Percentiles rank a stretch among this genome's conserved stretches.
Conservation (phyloP, 441 rosid species). For the Breynia disticha region DNA sequence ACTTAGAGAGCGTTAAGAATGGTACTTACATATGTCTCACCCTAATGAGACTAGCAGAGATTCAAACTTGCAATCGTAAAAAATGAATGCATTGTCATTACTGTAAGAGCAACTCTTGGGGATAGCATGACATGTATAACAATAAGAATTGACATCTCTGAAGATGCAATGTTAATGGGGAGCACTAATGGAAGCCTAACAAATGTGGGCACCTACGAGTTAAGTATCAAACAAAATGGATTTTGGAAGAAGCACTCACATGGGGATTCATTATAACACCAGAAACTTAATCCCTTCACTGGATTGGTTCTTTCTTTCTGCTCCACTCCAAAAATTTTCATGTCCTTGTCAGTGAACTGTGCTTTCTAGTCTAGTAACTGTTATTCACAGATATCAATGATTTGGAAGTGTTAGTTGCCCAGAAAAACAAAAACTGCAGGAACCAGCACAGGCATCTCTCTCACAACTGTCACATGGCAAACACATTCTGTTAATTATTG, state of each 20-base stretch:
- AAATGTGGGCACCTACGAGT: slow-evolving; percentile 2
- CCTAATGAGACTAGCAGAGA: no score
- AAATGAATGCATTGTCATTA: no score
- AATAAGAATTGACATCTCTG: neutral
- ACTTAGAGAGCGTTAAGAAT: no score
- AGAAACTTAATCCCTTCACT: neutral
- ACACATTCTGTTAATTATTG: neutral
- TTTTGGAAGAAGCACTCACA: slow-evolving; percentile 5
- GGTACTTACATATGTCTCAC: no score
- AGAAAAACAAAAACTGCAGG: slow-evolving; percentile 5
- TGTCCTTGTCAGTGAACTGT: neutral
- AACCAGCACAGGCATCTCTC: slow-evolving; percentile 14
- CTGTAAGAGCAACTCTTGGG: neutral
- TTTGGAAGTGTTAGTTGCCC: slow-evolving; percentile 1
- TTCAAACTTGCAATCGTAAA: no score
- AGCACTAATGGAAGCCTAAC: slow-evolving; percentile 8
- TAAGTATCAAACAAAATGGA: slow-evolving; percentile 1
- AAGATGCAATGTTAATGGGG: slow-evolving; percentile 5
- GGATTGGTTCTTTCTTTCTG: neutral
- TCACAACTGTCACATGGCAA: slow-evolving; percentile 13
- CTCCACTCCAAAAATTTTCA: neutral
- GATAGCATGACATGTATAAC: neutral
- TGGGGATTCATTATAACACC: neutral
- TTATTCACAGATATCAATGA: neutral
- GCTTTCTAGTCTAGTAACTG: neutral